Base-by-base conservation (phyloP, 164 flowering plant species). In the Vitis rupestris region DNA sequence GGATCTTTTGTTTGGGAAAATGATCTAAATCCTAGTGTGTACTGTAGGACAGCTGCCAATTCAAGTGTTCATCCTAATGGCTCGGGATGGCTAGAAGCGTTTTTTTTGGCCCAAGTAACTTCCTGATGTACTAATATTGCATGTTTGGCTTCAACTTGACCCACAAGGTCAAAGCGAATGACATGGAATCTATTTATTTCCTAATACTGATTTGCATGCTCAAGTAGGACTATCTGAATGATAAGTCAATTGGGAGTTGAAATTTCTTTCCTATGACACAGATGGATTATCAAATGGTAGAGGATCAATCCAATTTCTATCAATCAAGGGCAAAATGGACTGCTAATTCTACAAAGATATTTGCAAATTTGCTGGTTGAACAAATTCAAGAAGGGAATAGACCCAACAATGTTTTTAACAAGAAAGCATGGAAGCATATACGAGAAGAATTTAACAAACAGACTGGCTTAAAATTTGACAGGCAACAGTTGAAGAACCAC, bases 401-500 rank as follows among this genome's bases (percentile, higher is more conserved):
- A 14, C 30, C 62, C 11, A 59, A 27, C 44, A 59, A 53, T 12
- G 56, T 53, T 53, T 53, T 53, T n/a, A 53, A 53, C 56, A 53
- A 53, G 56, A 53, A 59, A 29, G 62, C 62, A 3, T 59, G 62
- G 62, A 59, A 59, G 62, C 29, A 27, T 23, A 29, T 59, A 23
- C 62, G 48, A 19, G 62, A 23, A 23, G 62, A 59, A 59, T 59
- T 59, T 27, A 30, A 59, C 29, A 53, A 53, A 53, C 3, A 53
- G 56, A 53, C 56, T 10, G n/a, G 56, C n/a, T n/a, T 14, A n/a
- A 53, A 53, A 29, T 59, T 59, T 14, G 62, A 59, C 14, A 59
- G 62, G 37, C 62, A 59, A 29, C 62, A 59, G 29, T 29, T 59
- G 62, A 59, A 59, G 62, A 59, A 59, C 62, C 62, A 59, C 62